Evolutionary conservation across 2,329 filamentous ascomycete species (phyloP), one percentile per base, ranked within the genome.

Genomic region (Massarina eburnea): DNA sequence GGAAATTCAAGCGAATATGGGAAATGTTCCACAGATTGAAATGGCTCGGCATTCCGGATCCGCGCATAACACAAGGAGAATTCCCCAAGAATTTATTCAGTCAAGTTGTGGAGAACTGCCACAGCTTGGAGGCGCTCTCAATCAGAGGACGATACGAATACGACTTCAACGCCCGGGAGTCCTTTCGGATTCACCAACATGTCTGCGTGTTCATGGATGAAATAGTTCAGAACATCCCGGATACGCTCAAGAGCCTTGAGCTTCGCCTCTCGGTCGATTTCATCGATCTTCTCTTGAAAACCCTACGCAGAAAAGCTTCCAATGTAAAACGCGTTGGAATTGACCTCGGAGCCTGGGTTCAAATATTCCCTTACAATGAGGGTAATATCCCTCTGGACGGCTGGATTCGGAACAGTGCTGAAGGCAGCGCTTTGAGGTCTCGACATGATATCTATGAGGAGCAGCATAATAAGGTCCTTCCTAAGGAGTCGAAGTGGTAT

Each of bases 311-410:
- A 15, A n/a, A 12, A 0, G 47, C 45, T 15, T 45, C 47, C 2
- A 22, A 22, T 1, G 54, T 65, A 14, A 34, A 45, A 17, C 45
- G 41, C 5, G 51, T 64, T 14, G 59, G 58, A 3, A 49, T 65
- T 14, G 62, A 62, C 38, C 27, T 65, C 4, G 62, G 62, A n/a
- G 59, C 60, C 4, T 64, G 58, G 58, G 22, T 59, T 7, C 60
- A 62, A 24, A 45, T 51, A 4, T 59, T 49, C 40, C 55, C 55
- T 8, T 37, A 55, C 12, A 29, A 24, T 26, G 26, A 17, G 10
- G 32, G 17, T 12, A 22, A 9, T 14, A 15, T 30, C 2, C 24
- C 52, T 14, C 8, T 21, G 1, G 50, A 54, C 24, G 17, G 12
- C 2, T 40, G 36, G 10, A 39, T 54, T 12, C 32, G 36, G 9